Conservation (phyloP, 805 yeast genomes). For the Metschnikowia bowlesiae region DNA sequence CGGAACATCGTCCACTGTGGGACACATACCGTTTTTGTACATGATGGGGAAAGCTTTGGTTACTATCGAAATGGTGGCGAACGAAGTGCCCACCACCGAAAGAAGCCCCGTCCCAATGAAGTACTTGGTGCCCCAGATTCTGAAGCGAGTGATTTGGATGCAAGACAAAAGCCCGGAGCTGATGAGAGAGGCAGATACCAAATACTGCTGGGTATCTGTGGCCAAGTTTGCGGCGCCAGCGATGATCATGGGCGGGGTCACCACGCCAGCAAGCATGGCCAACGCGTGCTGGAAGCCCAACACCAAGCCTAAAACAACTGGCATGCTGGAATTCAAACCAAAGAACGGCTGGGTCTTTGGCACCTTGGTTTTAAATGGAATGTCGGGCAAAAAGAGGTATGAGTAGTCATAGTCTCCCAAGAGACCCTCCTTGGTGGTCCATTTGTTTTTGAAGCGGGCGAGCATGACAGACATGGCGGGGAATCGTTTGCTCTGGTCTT, state of each 20-base stretch:
- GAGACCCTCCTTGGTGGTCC: constrained; percentile 9
- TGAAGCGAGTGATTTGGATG: constrained; percentile 10
- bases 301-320: constrained; percentile 8
- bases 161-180: constrained; percentile 7
- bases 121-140: constrained; percentile 7
- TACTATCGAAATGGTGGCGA: constrained; percentile 10
- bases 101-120: constrained; percentile 13
- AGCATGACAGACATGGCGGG: not conserved
- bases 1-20: constrained; percentile 5
- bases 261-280: constrained; percentile 15
- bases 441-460: constrained; percentile 2
- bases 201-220: constrained; percentile 5
- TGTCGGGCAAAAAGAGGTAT: constrained; percentile 10
- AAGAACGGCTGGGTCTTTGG: constrained; percentile 12
- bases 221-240: constrained; percentile 6
- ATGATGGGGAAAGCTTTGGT: constrained; percentile 9
- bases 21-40: constrained; percentile 9
- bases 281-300: constrained; percentile 13
- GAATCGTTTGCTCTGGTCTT: too few species aligned
- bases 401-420: constrained; percentile 12
- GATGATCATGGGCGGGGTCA: constrained; percentile 12
- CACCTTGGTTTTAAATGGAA: constrained; percentile 8
- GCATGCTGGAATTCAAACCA: constrained; percentile 11
- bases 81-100: constrained; percentile 13
- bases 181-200: constrained; percentile 12